These are phyloP conservation scores for Trichoderma orchidacearum DNA, from an alignment of 495 filamentous ascomycete species.

Conservation along the genomic window DNA sequence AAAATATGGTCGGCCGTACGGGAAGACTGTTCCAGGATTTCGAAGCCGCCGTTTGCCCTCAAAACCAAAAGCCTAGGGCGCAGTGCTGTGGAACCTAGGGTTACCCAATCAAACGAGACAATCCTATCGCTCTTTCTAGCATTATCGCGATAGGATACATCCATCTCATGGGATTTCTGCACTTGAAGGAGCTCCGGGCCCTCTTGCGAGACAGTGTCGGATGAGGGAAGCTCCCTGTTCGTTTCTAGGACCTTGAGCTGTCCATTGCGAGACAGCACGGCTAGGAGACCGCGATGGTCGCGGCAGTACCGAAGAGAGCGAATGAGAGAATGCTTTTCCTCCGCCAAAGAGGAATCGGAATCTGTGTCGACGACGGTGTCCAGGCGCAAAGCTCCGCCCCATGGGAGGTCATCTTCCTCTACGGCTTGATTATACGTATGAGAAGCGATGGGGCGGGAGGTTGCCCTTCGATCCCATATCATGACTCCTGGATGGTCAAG, in stretches of 20 bases:
- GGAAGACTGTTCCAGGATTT: constrained; percentile 50
- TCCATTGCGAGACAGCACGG: constrained; percentile 62
- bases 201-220: constrained; percentile 17
- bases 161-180: constrained; percentile 35
- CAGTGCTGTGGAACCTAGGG: constrained; percentile 39
- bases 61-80: constrained; percentile 56
- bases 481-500: constrained; percentile 56
- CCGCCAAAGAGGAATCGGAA: constrained; percentile 21
- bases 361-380: constrained; percentile 45
- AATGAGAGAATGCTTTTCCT: constrained; percentile 41
- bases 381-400: constrained; percentile 52
- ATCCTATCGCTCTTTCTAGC: constrained; percentile 45
- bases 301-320: constrained; percentile 72
- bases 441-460: constrained; percentile 30
- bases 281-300: constrained; percentile 58
- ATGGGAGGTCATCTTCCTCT: constrained; percentile 33
- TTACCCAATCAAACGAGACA: constrained; percentile 81
- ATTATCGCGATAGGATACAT: constrained; percentile 32
- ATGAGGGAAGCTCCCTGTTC: constrained; percentile 42
- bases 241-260: constrained; percentile 63
- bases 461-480: constrained; percentile 78
- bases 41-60: constrained; percentile 51
- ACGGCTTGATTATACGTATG: constrained; percentile 31
- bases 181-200: constrained; percentile 39
- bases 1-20: constrained; percentile 34